Evolutionary conservation across 768 basidiomycete genomes (phyloP).

Genomic region (Boletus pseudo-olivaceus): DNA sequence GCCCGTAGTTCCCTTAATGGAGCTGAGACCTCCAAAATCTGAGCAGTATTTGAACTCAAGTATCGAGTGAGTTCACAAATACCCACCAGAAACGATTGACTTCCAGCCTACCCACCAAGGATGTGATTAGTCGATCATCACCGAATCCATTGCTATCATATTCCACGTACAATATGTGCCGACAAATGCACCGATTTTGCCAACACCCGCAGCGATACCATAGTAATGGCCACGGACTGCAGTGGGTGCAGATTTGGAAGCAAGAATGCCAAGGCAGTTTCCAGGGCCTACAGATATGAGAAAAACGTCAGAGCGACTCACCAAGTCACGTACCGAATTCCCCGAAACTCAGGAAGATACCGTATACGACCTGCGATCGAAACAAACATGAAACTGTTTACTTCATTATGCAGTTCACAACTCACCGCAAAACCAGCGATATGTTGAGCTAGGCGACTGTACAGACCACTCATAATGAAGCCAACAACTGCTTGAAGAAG

Average conservation of each 20-base stretch:
- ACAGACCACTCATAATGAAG: constrained; percentile 88
- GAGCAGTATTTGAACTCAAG: neutral
- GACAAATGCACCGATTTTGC: constrained; percentile 80
- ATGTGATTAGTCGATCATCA: constrained; percentile 2
- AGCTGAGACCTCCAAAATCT: constrained; percentile 57
- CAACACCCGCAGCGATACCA: constrained; percentile 80
- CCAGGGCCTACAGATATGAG: constrained; percentile 56
- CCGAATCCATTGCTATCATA: neutral
- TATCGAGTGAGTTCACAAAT: neutral
- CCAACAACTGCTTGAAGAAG: constrained; percentile 69
- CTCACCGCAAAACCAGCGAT: constrained; percentile 74
- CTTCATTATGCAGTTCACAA: neutral
- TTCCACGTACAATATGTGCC: constrained; percentile 69
- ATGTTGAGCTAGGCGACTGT: constrained; percentile 55
- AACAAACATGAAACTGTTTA: neutral
- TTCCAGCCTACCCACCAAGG: constrained; percentile 49
- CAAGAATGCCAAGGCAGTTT: constrained; percentile 81
- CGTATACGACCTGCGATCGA: constrained; percentile 66
- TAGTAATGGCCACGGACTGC: constrained; percentile 85
- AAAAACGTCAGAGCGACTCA: neutral
- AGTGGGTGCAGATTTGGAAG: constrained; percentile 82
- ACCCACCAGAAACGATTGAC: constrained; percentile 57
- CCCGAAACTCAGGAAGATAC: constrained; percentile 86
- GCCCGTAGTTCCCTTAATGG: constrained; percentile 67
- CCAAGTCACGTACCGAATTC: constrained; percentile 59